A percentile compares a stretch with the other conserved stretches of the same genome.
Conservation (phyloP, 2,329 filamentous ascomycete species). For the Leptographium lundbergii region DNA sequence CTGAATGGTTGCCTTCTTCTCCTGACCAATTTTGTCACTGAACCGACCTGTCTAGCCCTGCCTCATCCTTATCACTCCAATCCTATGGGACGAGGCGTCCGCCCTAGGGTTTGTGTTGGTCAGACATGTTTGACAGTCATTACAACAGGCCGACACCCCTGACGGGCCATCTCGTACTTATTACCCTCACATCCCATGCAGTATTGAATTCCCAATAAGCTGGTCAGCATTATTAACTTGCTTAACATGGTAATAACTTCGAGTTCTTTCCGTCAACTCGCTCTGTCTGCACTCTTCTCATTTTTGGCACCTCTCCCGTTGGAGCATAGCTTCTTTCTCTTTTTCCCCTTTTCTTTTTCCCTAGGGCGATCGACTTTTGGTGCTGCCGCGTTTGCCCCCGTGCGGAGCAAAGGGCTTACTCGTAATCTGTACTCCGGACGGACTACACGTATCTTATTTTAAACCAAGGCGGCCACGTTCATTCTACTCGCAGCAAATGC, state of each 20-base stretch:
- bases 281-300: neutral
- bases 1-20: neutral
- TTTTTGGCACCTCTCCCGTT: neutral
- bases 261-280: too few species aligned
- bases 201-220: neutral
- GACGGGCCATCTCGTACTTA: neutral
- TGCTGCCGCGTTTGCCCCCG: neutral
- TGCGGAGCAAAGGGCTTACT: neutral
- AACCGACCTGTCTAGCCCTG: neutral
- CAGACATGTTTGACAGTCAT: conserved; percentile 1
- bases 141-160: neutral
- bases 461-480: neutral
- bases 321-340: neutral
- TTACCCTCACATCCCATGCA: neutral
- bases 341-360: neutral
- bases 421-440: too few species aligned
- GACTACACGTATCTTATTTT: too few species aligned
- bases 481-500: neutral
- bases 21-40: neutral
- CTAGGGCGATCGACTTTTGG: neutral
- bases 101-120: neutral
- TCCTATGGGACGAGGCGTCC: neutral
- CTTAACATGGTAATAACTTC: too few species aligned
- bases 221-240: neutral
- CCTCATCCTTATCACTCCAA: neutral